phyloP scores from a whole-genome alignment of 2,329 filamentous ascomycete genomes.

The Xylariomycetidae sp. region DNA sequence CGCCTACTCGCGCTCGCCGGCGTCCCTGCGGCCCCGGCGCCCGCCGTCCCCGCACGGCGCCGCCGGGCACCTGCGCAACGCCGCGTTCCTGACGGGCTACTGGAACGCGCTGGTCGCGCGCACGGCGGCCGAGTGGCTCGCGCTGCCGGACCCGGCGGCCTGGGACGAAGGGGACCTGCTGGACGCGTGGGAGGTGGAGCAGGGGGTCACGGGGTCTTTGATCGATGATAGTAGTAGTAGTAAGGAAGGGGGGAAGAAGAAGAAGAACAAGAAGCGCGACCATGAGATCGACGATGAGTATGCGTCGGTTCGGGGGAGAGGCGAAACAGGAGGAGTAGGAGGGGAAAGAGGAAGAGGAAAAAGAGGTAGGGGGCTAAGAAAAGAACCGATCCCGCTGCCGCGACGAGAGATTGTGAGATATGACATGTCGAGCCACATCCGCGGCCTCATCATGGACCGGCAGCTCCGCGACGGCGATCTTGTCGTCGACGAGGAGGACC shows the following conservation, averaged over 20 bases:
- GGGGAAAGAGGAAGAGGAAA: conserved; percentile 5
- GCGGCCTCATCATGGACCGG: conserved; percentile 42
- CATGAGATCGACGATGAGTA: conserved; percentile 13
- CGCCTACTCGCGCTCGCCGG: too few relatives aligned
- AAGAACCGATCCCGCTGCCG: conserved; percentile 9
- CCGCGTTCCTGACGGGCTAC: conserved; percentile 41
- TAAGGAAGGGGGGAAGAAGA: too few relatives aligned
- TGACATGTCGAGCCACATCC: conserved; percentile 34
- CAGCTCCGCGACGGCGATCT: conserved; percentile 40
- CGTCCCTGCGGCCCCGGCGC: conserved; percentile 37
- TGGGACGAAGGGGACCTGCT: conserved; percentile 11
- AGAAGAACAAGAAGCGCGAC: too few relatives aligned
- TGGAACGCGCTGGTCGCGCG: conserved; percentile 46
- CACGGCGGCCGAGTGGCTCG: conserved; percentile 39
- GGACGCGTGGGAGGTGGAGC: too few relatives aligned
- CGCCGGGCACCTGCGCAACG: conserved; percentile 51
- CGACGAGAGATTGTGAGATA: conserved; percentile 39
- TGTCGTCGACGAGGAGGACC: conserved; percentile 22
- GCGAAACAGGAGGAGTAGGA: conserved; percentile 1
- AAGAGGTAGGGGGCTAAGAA: neutral
- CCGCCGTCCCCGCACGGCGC: conserved; percentile 42
- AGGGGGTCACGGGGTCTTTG: too few relatives aligned
- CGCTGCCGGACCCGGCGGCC: conserved; percentile 20
- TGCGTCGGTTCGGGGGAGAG: conserved; percentile 11
- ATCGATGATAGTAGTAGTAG: too few relatives aligned